Evolutionary conservation across 208 protist species (phyloP), one percentile per base, ranked within the genome.

Genomic region (Naegleria lovaniensis): DNA sequence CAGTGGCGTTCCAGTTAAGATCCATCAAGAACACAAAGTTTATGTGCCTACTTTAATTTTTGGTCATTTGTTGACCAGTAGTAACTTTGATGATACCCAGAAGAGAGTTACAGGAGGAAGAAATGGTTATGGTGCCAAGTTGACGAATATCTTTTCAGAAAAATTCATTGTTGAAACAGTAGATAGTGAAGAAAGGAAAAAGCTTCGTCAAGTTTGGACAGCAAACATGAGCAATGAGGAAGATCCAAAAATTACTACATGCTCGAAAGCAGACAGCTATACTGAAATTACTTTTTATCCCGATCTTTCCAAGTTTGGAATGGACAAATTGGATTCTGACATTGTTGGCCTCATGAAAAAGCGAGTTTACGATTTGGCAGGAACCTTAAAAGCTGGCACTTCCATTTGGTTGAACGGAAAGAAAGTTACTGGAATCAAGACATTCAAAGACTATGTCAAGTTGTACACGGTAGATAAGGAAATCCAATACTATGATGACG

Each of bases 21-120:
- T 97, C 86, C 98, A 99, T 93, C 93, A 95, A 19, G 94, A 98
- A 92, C 97, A 99, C 90, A 93, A 99, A n/a, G 92, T 99, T 55
- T 99, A 99, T 94, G 95, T 99, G 33, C 99, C 99, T 9, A 98
- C 99, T 94, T 95, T 99, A 91, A 99, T 99, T 92, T 99, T 99
- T 93, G 99, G 99, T 13, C 96, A 99, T 58, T 96, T 99, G 0
- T 94, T 99, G 38, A 99, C 99, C 22, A 96, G 96, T 19, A 98
- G 95, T 38, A 99, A 99, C 95, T 99, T 99, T 94, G 95, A 99
- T 93, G 99, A 99, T 93, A 94, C 94, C 41, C 96, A 99, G 93
- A 97, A 99, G 89, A 98, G 99, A 92, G 96, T 99, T 36, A 99
- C 97, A 0, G 97, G 97, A 38, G 97, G 97, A 38, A 94, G 96